Conservation (phyloP, 306 rosid genomes). For the Begonia loranthoides region DNA sequence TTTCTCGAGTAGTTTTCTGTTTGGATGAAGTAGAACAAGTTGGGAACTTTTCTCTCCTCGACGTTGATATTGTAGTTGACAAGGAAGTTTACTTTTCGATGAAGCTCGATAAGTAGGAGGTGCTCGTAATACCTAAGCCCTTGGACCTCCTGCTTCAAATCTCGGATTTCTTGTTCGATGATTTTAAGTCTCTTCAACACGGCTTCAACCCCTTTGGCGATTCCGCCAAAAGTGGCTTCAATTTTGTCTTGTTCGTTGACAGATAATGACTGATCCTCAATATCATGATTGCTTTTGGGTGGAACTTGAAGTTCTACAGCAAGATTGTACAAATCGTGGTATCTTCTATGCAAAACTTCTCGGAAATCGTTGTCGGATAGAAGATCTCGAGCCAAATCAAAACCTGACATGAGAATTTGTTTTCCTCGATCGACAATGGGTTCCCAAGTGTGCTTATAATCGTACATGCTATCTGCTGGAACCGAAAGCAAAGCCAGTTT, state of each 20-base stretch:
- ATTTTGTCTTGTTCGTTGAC: slow-evolving; percentile 37
- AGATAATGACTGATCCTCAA: slow-evolving; percentile 32
- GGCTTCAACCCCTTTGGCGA: slow-evolving; percentile 92
- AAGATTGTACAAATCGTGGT: slow-evolving; percentile 68
- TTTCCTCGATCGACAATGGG: slow-evolving; percentile 48
- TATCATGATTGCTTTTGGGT: slow-evolving; percentile 44
- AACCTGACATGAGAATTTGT: slow-evolving; percentile 44
- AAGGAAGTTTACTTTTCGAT: slow-evolving; percentile 63
- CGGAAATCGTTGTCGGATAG: slow-evolving; percentile 82
- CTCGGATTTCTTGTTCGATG: slow-evolving; percentile 89
- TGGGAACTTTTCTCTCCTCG: slow-evolving; percentile 93
- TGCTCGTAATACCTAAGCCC: slow-evolving; percentile 90
- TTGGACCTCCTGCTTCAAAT: slow-evolving; percentile 90
- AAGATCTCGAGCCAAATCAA: slow-evolving; percentile 79
- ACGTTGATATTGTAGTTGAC: slow-evolving; percentile 71
- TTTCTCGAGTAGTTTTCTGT: slow-evolving; percentile 87
- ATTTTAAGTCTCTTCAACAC: slow-evolving; percentile 83
- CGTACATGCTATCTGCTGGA: slow-evolving; percentile 92
- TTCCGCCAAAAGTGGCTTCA: slow-evolving; percentile 71
- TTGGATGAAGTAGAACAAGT: slow-evolving; percentile 71
- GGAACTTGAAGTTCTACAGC: slow-evolving; percentile 87
- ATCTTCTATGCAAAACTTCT: slow-evolving; percentile 77
- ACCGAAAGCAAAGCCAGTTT: slow-evolving; percentile 74
- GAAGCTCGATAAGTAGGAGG: slow-evolving; percentile 70
- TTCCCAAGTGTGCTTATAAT: slow-evolving; percentile 92